These are phyloP conservation scores for Huntiella omanensis DNA, from an alignment of 2,329 filamentous ascomycete species.

Conservation along the genomic window DNA sequence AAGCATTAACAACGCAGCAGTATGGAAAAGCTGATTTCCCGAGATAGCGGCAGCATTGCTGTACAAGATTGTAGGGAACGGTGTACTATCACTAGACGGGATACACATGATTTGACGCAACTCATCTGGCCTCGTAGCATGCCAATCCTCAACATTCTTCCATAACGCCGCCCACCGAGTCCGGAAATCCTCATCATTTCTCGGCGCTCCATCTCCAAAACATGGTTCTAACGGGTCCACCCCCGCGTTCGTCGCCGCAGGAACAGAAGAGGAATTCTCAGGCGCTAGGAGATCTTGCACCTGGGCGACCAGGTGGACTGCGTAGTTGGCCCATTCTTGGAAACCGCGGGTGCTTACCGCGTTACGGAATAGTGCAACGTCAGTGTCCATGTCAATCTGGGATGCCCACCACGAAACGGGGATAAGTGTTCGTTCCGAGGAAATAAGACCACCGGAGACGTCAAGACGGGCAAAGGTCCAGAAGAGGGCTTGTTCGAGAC, in stretches of 20 bases:
- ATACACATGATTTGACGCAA: constrained; percentile 20
- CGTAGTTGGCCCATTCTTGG: constrained; percentile 31
- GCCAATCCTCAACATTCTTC: constrained; percentile 23
- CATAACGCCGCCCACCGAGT: constrained; percentile 22
- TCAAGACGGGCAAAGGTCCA: constrained; percentile 38
- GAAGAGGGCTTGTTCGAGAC: constrained; percentile 30
- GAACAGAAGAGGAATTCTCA: neutral
- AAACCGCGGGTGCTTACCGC: constrained; percentile 17
- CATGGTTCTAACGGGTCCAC: constrained; percentile 6
- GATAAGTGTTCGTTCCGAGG: constrained; percentile 30
- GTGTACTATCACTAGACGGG: constrained; percentile 23
- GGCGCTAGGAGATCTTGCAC: constrained; percentile 22
- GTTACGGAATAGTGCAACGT: constrained; percentile 19
- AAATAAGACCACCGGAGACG: constrained; percentile 33
- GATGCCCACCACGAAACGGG: constrained; percentile 28
- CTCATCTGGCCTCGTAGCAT: constrained; percentile 19
- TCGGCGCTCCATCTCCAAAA: constrained; percentile 8
- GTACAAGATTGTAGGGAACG: constrained; percentile 31
- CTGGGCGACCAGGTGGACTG: constrained; percentile 28
- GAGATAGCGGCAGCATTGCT: constrained; percentile 32
- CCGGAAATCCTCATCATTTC: constrained; percentile 15
- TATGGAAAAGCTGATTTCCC: constrained; percentile 35
- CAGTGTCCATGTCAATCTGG: constrained; percentile 16
- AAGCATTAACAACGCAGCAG: constrained; percentile 31
- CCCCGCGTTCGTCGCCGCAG: neutral